These are phyloP conservation scores for Pilasporangium apinafurcum DNA, from an alignment of 352 stramenopile genomes.

Conservation along the genomic window DNA sequence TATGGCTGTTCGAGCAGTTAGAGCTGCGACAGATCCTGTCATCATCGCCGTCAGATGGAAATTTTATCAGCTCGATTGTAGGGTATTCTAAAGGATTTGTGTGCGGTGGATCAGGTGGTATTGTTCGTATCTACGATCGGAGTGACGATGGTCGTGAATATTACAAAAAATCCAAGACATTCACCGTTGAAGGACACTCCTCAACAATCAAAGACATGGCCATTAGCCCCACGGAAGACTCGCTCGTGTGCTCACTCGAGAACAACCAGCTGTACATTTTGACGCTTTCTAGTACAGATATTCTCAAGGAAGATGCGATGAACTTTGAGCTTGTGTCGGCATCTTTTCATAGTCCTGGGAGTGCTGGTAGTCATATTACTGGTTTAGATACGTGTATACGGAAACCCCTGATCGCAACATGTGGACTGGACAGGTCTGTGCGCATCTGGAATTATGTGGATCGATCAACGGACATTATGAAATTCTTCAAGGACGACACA, in stretches of 20 bases:
- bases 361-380: constrained; percentile 71
- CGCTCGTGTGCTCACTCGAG: constrained; percentile 82
- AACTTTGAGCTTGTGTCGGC: constrained; percentile 90
- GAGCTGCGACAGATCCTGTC: constrained; percentile 84
- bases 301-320: constrained; percentile 92
- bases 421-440: constrained; percentile 86
- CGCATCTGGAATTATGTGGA: constrained; percentile 94
- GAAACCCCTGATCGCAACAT: constrained; percentile 90
- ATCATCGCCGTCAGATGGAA: constrained; percentile 69
- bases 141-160: constrained; percentile 83
- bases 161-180: constrained; percentile 89
- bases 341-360: constrained; percentile 79
- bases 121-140: constrained; percentile 79
- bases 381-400: constrained; percentile 91
- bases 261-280: constrained; percentile 91
- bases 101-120: constrained; percentile 66
- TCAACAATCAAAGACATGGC: constrained; percentile 79
- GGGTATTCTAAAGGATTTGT: constrained; percentile 90
- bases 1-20: constrained; percentile 92
- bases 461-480: constrained; percentile 88
- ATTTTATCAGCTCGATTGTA: constrained; percentile 77
- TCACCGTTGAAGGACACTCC: constrained; percentile 79
- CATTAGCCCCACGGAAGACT: constrained; percentile 87
- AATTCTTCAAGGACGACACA: constrained; percentile 89
- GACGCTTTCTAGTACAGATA: constrained; percentile 87